A percentile compares a stretch with the other conserved stretches of the same genome.
These are phyloP conservation scores for Fusarium continuum DNA, from an alignment of 2,329 filamentous ascomycete species.

Conservation along the genomic window DNA sequence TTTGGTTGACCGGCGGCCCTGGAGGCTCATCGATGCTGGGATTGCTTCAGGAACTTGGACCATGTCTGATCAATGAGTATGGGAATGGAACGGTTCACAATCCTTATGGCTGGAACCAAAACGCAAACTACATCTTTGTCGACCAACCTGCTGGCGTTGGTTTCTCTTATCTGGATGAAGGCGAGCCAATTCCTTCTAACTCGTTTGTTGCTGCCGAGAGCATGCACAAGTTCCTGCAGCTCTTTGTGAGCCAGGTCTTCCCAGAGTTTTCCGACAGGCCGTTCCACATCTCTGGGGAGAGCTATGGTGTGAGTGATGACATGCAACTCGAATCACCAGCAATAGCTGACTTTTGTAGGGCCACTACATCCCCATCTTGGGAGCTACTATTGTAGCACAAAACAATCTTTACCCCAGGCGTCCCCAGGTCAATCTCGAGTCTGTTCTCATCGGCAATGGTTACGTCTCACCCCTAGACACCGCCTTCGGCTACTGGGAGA, in stretches of 20 bases:
- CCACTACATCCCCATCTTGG: constrained; percentile 34
- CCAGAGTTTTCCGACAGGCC: constrained; percentile 2
- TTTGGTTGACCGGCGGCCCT: constrained; percentile 37
- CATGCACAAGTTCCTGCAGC: constrained; percentile 32
- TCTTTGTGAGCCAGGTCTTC: constrained; percentile 24
- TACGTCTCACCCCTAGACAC: constrained; percentile 35
- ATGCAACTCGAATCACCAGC: no score
- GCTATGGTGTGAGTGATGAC: constrained; percentile 20
- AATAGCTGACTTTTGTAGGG: neutral
- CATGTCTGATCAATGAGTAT: constrained; percentile 28
- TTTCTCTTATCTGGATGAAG: constrained; percentile 36
- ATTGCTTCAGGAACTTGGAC: constrained; percentile 30
- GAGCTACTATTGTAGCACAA: constrained; percentile 34
- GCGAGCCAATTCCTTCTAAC: constrained; percentile 12
- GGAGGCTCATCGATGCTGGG: constrained; percentile 31
- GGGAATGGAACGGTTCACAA: constrained; percentile 22
- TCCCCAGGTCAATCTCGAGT: constrained; percentile 17
- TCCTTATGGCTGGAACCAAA: constrained; percentile 33
- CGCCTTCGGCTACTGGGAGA: constrained; percentile 34
- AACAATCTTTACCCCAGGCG: constrained; percentile 26
- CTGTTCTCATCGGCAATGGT: constrained; percentile 32
- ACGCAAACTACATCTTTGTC: constrained; percentile 37
- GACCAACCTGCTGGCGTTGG: constrained; percentile 36
- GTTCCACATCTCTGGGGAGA: constrained; percentile 35
- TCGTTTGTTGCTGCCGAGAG: constrained; percentile 32